Evolutionary conservation across 352 stramenopile genomes (phyloP).

Genomic region (Globisporangium nunn): DNA sequence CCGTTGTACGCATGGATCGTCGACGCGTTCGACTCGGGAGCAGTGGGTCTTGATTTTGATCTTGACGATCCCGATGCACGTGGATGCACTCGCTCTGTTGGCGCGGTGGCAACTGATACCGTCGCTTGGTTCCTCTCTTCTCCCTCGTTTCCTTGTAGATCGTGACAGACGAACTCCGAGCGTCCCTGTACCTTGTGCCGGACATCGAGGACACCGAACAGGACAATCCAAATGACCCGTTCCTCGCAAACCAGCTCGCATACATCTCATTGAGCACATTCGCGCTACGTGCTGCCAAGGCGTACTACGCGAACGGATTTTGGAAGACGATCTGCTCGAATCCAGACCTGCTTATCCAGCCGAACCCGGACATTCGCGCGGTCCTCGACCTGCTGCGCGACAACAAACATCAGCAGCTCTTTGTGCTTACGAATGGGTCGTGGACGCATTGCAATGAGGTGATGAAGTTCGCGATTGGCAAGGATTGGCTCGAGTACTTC

Average conservation of each 20-base stretch:
- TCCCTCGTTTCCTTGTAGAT: conserved; percentile 17
- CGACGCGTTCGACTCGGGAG: conserved; percentile 36
- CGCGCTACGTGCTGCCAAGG: conserved; percentile 28
- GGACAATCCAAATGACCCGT: conserved; percentile 38
- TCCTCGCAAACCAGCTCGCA: conserved; percentile 29
- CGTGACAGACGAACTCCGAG: conserved; percentile 29
- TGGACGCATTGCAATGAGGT: conserved; percentile 52
- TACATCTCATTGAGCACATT: conserved; percentile 40
- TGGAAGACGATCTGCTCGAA: conserved; percentile 36
- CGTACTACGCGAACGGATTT: conserved; percentile 40
- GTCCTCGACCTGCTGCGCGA: conserved; percentile 28
- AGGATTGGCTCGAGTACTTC: conserved; percentile 40
- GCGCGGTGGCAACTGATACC: not conserved
- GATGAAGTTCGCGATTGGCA: conserved; percentile 37
- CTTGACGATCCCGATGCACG: not conserved
- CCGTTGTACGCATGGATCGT: conserved; percentile 49
- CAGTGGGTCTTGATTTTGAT: conserved; percentile 11
- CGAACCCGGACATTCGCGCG: conserved; percentile 32
- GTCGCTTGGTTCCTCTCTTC: too few species aligned
- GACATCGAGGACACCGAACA: conserved; percentile 23
- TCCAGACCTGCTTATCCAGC: conserved; percentile 35
- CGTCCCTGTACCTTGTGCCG: conserved; percentile 31
- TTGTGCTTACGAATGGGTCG: conserved; percentile 45
- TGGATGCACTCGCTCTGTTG: not conserved
- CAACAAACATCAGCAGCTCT: conserved; percentile 27